These are phyloP conservation scores for Pyricularia grisea DNA, from an alignment of 2,329 filamentous ascomycete species.

Conservation along the genomic window DNA sequence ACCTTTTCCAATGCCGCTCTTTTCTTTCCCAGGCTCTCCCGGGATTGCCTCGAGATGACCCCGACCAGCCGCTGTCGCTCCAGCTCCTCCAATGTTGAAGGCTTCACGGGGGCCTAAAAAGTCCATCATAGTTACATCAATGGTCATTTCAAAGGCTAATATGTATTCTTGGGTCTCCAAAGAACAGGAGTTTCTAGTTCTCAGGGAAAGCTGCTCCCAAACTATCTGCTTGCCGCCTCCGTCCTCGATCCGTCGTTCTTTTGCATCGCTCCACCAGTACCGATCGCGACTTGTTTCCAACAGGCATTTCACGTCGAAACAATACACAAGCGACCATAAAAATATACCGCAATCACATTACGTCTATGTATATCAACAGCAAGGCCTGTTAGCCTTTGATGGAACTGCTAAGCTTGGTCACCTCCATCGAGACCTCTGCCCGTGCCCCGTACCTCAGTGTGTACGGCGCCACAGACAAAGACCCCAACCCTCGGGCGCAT, in stretches of 20 bases:
- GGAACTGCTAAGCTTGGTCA: slow-evolving; percentile 20
- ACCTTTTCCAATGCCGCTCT: neutral
- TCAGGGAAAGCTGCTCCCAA: neutral
- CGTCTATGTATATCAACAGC: slow-evolving; percentile 1
- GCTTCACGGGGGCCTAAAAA: neutral
- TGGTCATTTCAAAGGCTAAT: neutral
- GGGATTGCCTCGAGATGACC: neutral
- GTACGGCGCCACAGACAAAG: neutral
- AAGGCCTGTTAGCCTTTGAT: slow-evolving; percentile 15
- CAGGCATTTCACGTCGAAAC: neutral
- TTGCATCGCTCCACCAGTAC: neutral
- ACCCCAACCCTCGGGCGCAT: neutral
- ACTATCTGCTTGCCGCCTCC: slow-evolving; percentile 1
- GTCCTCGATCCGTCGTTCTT: neutral
- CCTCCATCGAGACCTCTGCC: slow-evolving; percentile 12
- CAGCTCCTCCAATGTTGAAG: neutral
- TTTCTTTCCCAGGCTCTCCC: neutral
- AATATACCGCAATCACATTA: neutral
- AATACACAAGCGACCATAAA: neutral
- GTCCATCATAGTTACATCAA: neutral
- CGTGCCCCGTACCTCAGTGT: neutral
- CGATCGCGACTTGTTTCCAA: neutral
- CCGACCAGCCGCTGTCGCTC: neutral
- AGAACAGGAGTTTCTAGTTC: neutral
- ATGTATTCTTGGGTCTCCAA: neutral